phyloP scores from a whole-genome alignment of 495 filamentous ascomycete species.

The Tetracladium marchalianum region DNA sequence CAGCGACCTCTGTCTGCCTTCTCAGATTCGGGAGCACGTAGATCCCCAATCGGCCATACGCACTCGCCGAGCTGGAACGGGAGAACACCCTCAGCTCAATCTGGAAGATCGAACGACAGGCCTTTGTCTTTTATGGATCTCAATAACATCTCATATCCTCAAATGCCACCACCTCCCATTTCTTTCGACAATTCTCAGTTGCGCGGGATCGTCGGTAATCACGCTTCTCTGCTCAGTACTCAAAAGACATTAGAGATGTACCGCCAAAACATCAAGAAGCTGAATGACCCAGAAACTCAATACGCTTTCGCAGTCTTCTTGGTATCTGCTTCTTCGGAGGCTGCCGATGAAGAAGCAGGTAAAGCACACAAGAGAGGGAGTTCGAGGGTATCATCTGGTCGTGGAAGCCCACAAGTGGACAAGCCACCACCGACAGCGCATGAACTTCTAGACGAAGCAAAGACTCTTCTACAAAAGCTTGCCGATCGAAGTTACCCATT shows the following conservation, averaged over 20 bases:
- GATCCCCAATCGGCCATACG: slow-evolving; percentile 42
- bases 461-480: slow-evolving; percentile 76
- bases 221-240: slow-evolving; percentile 80
- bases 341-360: slow-evolving; percentile 30
- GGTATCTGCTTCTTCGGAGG: slow-evolving; percentile 72
- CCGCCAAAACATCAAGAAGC: slow-evolving; percentile 90
- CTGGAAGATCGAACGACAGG: slow-evolving; percentile 64
- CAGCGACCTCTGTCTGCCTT: slow-evolving; percentile 62
- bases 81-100: slow-evolving; percentile 52
- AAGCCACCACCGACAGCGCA: slow-evolving; percentile 27
- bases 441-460: slow-evolving; percentile 77
- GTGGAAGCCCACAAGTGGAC: slow-evolving; percentile 28
- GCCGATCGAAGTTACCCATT: slow-evolving; percentile 84
- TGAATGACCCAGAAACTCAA: slow-evolving; percentile 74
- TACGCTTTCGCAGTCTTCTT: slow-evolving; percentile 96
- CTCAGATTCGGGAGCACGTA: slow-evolving; percentile 53
- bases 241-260: slow-evolving; percentile 97
- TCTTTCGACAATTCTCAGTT: slow-evolving; percentile 70
- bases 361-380: slow-evolving; percentile 28
- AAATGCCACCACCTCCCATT: slow-evolving; percentile 60
- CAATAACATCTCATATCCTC: slow-evolving; percentile 79
- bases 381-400: slow-evolving; percentile 24
- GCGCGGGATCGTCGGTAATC: slow-evolving; percentile 67
- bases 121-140: slow-evolving; percentile 79
- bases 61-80: slow-evolving; percentile 32